Evolutionary conservation across 192 early-diverging fungal genomes (phyloP).

Genomic region (Backusella mclennaniae): DNA sequence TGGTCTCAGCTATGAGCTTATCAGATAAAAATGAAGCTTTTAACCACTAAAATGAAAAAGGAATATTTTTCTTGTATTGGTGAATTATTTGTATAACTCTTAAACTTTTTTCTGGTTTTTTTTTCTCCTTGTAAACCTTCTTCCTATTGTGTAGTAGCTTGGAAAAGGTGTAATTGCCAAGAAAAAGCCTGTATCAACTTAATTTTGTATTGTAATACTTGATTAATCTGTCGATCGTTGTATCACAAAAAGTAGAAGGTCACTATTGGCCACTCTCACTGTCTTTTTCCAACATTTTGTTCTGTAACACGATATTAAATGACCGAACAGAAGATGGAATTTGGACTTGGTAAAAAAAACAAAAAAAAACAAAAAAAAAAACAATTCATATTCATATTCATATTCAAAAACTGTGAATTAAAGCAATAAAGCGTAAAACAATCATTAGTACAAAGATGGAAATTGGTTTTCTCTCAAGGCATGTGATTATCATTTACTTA

Average conservation of each 20-base stretch:
- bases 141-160: not conserved
- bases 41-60: not conserved
- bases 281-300: not conserved
- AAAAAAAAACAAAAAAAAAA: not conserved
- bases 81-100: not conserved
- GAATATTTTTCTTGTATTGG: slow-evolving; percentile 3
- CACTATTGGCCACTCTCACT: not conserved
- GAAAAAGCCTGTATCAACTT: not conserved
- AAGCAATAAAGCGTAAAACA: not conserved
- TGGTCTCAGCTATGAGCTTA: not conserved
- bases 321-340: not conserved
- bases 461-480: not conserved
- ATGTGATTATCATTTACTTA: not conserved
- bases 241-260: not conserved
- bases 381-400: not conserved
- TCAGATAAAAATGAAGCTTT: not conserved
- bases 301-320: not conserved
- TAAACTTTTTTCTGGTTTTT: not conserved
- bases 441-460: not conserved
- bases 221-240: not conserved
- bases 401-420: not conserved
- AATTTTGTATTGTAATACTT: slow-evolving; percentile 2
- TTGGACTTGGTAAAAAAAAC: not conserved
- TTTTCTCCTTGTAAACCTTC: not conserved
- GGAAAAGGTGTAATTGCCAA: not conserved